These are phyloP conservation scores for Rhodotorula sp. DNA, from an alignment of 1,284 basidiomycete species.

Conservation along the genomic window DNA sequence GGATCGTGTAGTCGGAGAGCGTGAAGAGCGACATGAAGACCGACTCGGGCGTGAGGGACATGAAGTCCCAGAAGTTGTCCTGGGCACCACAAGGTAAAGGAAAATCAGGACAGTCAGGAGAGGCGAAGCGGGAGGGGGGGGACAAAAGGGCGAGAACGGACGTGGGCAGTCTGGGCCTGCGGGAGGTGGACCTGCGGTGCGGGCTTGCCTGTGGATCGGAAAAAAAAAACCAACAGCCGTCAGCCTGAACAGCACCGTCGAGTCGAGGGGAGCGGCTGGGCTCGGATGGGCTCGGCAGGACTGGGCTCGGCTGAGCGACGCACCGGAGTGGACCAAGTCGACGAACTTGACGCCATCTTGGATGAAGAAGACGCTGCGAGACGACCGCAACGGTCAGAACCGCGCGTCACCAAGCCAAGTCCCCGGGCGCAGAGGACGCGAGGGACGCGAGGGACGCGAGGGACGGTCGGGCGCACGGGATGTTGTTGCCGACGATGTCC, in stretches of 20 bases:
- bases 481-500: conserved; percentile 73
- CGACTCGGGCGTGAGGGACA: conserved; percentile 56
- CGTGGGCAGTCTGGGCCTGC: conserved; percentile 59
- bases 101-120: too few species aligned
- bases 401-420: too few species aligned
- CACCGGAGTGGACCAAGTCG: conserved; percentile 67
- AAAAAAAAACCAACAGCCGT: too few species aligned
- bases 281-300: too few species aligned
- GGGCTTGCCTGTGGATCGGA: conserved; percentile 48
- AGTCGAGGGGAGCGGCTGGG: too few species aligned
- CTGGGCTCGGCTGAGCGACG: conserved; percentile 44
- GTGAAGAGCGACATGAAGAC: conserved; percentile 71
- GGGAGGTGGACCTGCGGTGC: conserved; percentile 70
- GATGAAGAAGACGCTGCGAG: conserved; percentile 67
- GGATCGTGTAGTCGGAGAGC: conserved; percentile 76
- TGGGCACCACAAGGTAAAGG: too few species aligned
- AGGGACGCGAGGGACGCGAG: too few species aligned
- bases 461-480: conserved; percentile 40
- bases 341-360: conserved; percentile 74
- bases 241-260: too few species aligned
- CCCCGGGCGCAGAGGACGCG: too few species aligned
- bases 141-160: conserved; percentile 43
- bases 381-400: too few species aligned
- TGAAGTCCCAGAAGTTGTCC: conserved; percentile 66
- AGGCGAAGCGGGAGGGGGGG: too few species aligned